Conservation (phyloP, 106 monocot genomes). For the Allium sativum region DNA sequence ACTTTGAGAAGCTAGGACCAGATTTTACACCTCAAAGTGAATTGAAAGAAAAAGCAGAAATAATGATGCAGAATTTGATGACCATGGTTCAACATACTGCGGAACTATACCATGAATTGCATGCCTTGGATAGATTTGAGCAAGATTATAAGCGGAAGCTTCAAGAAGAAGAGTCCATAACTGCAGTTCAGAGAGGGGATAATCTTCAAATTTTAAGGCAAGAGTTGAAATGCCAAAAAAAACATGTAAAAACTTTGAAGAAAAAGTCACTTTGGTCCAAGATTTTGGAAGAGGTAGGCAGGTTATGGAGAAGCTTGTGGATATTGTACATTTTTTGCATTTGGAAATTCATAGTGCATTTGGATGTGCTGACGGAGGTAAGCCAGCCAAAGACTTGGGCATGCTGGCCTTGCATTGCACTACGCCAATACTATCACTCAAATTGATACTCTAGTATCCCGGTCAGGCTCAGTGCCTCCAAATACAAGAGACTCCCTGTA, state of each 20-base stretch:
- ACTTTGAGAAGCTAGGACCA: slow-evolving; percentile 35
- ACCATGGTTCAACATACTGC: slow-evolving; percentile 63
- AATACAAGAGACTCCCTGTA: slow-evolving; percentile 81
- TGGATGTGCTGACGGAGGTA: slow-evolving; percentile 59
- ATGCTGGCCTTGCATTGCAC: slow-evolving; percentile 84
- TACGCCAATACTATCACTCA: slow-evolving; percentile 96
- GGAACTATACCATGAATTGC: slow-evolving; percentile 97
- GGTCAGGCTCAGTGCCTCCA: slow-evolving; percentile 72
- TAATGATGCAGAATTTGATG: slow-evolving; percentile 61
- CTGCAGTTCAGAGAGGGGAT: slow-evolving; percentile 61
- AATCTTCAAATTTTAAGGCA: slow-evolving; percentile 81
- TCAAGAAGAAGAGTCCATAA: slow-evolving; percentile 69
- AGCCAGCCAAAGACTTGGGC: slow-evolving; percentile 50
- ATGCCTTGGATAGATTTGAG: slow-evolving; percentile 94
- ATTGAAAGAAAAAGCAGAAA: slow-evolving; percentile 53
- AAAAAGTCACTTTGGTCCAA: slow-evolving; percentile 90
- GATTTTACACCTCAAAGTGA: slow-evolving; percentile 54
- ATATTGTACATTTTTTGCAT: slow-evolving; percentile 84
- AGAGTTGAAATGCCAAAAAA: slow-evolving; percentile 90
- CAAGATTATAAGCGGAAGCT: slow-evolving; percentile 77
- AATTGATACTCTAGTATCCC: slow-evolving; percentile 86
- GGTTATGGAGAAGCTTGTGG: slow-evolving; percentile 96
- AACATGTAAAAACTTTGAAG: slow-evolving; percentile 73
- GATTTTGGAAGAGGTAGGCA: slow-evolving; percentile 86
- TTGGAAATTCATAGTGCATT: slow-evolving; percentile 72